These are phyloP conservation scores for Spinacia oleracea DNA, from an alignment of 179 eudicot genomes.

Conservation along the genomic window DNA sequence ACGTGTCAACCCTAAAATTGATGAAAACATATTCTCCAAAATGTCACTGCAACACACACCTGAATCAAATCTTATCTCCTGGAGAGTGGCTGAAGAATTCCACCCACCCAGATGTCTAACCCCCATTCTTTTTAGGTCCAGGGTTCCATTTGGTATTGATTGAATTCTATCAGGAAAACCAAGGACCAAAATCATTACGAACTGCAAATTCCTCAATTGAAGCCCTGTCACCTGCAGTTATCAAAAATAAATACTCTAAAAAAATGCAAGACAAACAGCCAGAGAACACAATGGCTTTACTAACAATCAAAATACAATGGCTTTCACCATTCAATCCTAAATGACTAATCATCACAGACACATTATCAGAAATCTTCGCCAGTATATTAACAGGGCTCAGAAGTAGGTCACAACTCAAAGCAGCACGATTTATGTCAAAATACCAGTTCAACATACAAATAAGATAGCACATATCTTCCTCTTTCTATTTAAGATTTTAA, in stretches of 20 bases:
- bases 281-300: not conserved
- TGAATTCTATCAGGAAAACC: conserved; percentile 91
- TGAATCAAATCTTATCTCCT: conserved; percentile 92
- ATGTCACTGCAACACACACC: no score
- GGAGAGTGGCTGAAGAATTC: conserved; percentile 77
- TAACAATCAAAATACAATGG: not conserved
- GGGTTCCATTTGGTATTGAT: conserved; percentile 91
- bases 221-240: conserved; percentile 85
- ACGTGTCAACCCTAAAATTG: conserved; percentile 1
- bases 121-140: conserved; percentile 73
- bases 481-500: not conserved
- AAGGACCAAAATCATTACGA: conserved; percentile 87
- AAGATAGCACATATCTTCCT: not conserved
- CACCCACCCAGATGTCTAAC: conserved; percentile 91
- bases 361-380: not conserved
- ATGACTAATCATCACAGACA: not conserved
- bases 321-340: not conserved
- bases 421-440: not conserved
- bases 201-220: conserved; percentile 82
- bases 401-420: no score
- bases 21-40: no score
- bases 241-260: not conserved
- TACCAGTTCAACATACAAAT: conserved; percentile 2
- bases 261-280: not conserved
- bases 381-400: not conserved